Base-by-base conservation (phyloP, 2,329 filamentous ascomycete genomes). In the Emergomyces africanus region DNA sequence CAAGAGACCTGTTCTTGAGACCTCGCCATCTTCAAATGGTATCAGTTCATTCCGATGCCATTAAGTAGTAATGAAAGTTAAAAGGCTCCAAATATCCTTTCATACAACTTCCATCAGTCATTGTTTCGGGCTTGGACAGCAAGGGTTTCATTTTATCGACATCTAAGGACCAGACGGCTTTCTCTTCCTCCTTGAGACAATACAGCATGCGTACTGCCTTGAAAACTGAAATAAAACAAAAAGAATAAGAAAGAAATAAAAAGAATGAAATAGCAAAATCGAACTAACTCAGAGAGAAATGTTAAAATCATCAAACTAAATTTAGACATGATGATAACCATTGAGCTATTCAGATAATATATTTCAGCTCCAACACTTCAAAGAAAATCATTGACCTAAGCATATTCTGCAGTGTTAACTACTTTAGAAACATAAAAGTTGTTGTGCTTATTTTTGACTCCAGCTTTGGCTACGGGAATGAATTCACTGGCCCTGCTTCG, bases 401-500 rank as follows among this genome's bases (percentile, higher is more conserved):
- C 54, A 44, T n/a, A n/a, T 6, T 42, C 37, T 28, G 39, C 10
- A 8, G 20, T 5, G 5, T 18, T 10, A 33, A 28, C 28, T 6
- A 14, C 20, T 3, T 33, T 39, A 25, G 5, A 35, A 3, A 51
- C 55, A 8, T 48, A 49, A 30, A 41, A 51, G 5, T 44, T 33
- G 4, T 3, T 15, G 18, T 37, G 33, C 9, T 20, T n/a, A 46
- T 48, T 23, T 15, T 5, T 28, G 28, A 25, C 18, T 4, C 25
- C 55, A 6, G 28, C 3, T 18, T 39, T 51, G 4, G 59, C 57
- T 5, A 51, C 41, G 25, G 49, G n/a, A 5, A 51, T 28, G 37
- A 57, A 64, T 20, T 64, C 61, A 50, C 61, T 63, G 10, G 6
- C 46, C 23, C 57, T 57, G 15, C 53, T 62, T n/a, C 62, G 60